These are phyloP conservation scores for Nyctanthes arbortristis DNA, from an alignment of 257 asterid species.

Conservation along the genomic window DNA sequence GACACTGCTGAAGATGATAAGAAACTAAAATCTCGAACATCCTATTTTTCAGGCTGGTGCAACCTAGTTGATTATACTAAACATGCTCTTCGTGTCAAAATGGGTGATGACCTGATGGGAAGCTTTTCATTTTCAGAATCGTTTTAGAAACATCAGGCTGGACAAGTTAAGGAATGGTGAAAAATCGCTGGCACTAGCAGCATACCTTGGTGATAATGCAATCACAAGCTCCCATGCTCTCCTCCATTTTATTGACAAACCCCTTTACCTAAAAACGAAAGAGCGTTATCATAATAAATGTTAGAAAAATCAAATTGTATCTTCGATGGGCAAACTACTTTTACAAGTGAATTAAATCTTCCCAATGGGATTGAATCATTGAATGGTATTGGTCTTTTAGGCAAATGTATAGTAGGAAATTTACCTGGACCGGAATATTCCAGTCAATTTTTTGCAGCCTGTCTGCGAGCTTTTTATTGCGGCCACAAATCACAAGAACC, in stretches of 20 bases:
- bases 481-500: slow-evolving; percentile 88
- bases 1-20: neutral
- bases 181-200: neutral
- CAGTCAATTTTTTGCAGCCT: slow-evolving; percentile 71
- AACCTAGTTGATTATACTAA: neutral
- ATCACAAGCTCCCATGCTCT: slow-evolving; percentile 97
- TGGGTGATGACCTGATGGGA: neutral
- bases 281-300: neutral
- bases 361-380: neutral
- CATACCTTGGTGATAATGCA: slow-evolving; percentile 94
- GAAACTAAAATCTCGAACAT: slow-evolving; percentile 24
- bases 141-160: neutral
- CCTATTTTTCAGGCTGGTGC: slow-evolving; percentile 27
- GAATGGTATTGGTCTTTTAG: neutral
- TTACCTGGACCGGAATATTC: slow-evolving; percentile 77
- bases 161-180: neutral
- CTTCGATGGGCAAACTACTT: neutral
- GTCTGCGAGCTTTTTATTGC: slow-evolving; percentile 77
- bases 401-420: slow-evolving; percentile 11
- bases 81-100: neutral
- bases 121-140: neutral
- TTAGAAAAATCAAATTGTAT: neutral
- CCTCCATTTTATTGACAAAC: slow-evolving; percentile 93
- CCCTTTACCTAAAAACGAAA: slow-evolving; percentile 75
- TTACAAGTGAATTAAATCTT: neutral